These are phyloP conservation scores for Chalaropsis ovoidea DNA, from an alignment of 2,329 filamentous ascomycete genomes.

Conservation along the genomic window DNA sequence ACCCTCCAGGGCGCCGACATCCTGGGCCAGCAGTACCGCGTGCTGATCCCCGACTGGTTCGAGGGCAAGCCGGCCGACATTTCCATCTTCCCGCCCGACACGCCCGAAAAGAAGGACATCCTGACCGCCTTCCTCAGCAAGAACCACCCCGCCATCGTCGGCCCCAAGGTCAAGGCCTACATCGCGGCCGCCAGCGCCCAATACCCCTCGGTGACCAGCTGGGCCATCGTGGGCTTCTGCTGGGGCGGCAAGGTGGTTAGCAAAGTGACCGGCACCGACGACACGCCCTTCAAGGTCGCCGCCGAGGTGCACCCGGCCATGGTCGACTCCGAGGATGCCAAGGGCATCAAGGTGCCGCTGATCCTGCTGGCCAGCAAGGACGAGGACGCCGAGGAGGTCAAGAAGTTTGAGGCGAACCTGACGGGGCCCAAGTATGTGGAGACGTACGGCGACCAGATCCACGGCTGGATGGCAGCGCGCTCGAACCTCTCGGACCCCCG, in stretches of 20 bases:
- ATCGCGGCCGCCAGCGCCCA: conserved; percentile 43
- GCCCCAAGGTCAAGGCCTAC: conserved; percentile 44
- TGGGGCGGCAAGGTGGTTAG: conserved; percentile 61
- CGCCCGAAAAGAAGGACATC: conserved; percentile 50
- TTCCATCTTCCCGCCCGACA: conserved; percentile 54
- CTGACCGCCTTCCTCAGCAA: conserved; percentile 49
- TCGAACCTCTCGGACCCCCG: conserved; percentile 47
- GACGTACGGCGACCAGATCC: conserved; percentile 56
- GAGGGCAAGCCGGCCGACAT: conserved; percentile 56
- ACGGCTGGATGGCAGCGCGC: conserved; percentile 65
- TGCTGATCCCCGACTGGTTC: conserved; percentile 91
- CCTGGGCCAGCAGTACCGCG: conserved; percentile 60
- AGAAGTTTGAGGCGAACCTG: conserved; percentile 47
- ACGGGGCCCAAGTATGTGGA: conserved; percentile 50
- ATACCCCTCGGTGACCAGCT: conserved; percentile 47
- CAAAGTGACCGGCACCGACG: conserved; percentile 40
- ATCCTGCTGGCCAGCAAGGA: conserved; percentile 56
- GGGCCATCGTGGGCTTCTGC: conserved; percentile 55
- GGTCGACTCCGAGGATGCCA: conserved; percentile 53
- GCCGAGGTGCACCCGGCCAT: conserved; percentile 52
- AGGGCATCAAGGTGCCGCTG: conserved; percentile 50
- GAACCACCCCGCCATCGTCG: conserved; percentile 40
- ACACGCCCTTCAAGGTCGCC: conserved; percentile 39
- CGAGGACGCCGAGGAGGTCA: conserved; percentile 46
- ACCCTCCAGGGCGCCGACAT: conserved; percentile 62